A percentile compares a stretch with the other conserved stretches of the same genome.
phyloP scores from a whole-genome alignment of 1,284 basidiomycete species.

The Cryptococcus deneoformans region DNA sequence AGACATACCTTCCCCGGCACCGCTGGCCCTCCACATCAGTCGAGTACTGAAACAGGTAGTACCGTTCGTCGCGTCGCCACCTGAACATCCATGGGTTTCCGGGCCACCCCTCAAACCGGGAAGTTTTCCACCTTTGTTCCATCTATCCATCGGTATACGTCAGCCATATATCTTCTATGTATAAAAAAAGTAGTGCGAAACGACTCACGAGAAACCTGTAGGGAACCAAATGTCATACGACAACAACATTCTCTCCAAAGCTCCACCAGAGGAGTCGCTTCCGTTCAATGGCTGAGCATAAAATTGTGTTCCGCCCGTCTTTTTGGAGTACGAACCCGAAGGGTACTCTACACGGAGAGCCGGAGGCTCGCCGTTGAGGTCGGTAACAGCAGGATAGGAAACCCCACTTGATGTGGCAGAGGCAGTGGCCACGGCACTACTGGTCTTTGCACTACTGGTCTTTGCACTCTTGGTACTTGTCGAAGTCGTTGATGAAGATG shows the following conservation, averaged over 20 bases:
- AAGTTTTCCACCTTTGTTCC: conserved; percentile 48
- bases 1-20: conserved; percentile 44
- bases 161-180: background rate
- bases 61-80: conserved; percentile 46
- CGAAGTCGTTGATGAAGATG: conserved; percentile 9
- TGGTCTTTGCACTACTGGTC: conserved; percentile 2
- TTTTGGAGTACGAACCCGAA: conserved; percentile 42
- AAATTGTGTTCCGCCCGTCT: conserved; percentile 49
- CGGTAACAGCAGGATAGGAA: conserved; percentile 20
- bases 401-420: conserved; percentile 9
- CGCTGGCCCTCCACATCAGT: conserved; percentile 48
- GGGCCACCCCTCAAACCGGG: conserved; percentile 49
- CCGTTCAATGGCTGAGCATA: conserved; percentile 37
- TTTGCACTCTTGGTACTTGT: conserved; percentile 5
- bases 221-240: conserved; percentile 44
- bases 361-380: conserved; percentile 21
- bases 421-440: background rate
- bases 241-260: conserved; percentile 42
- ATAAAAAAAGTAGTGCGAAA: too few relatives aligned
- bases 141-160: conserved; percentile 16
- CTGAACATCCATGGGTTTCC: conserved; percentile 40
- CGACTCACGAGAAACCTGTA: conserved; percentile 11
- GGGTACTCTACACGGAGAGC: conserved; percentile 47
- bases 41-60: conserved; percentile 46
- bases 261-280: conserved; percentile 26